Evolutionary conservation across 2,329 filamentous ascomycete genomes (phyloP), one percentile per base, ranked within the genome.

Genomic region (Fusarium coffeatum): DNA sequence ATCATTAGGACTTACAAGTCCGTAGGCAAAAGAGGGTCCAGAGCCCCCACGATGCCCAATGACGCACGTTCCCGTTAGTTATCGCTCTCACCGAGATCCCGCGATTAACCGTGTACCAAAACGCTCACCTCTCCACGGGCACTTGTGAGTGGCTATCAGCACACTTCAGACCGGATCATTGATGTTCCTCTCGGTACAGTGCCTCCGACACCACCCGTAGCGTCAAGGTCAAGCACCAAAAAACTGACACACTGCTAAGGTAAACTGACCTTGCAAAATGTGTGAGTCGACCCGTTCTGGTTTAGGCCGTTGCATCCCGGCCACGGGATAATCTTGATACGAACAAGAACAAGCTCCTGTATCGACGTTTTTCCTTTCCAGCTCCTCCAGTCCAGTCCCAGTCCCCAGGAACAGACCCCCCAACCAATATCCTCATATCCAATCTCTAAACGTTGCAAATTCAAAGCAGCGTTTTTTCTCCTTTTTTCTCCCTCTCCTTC

Each of bases 301-400:
- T 68, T 53, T 75, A 75, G 68, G 58, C 64, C 68, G 55, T 65
- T 62, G 57, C 22, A 71, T 69, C 68, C 68, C 65, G 69, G 69
- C 65, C 73, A 74, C 74, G 73, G 74, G 74, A 76, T 72, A 76
- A 76, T 76, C 72, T 76, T 74, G 72, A 71, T 74, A 74, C 73
- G 74, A 74, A 71, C 69, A 53, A 53, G 49, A 53, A 53, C 72
- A 71, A 71, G 67, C 72, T 69, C 65, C 66, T 73, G 70, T 70
- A 74, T 72, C 62, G 63, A 73, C 70, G 68, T 72, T 75, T 75
- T 75, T 65, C 71, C 69, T 68, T 65, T 64, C 48, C 55, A 72
- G 72, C 69, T 74, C 57, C 28, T 50, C 30, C 22, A 50, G 47
- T 50, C 22, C 20, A 37, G 47, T 50, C 47, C 30, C 41, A 16